These are phyloP conservation scores for Coemansia sp. DNA, from an alignment of 192 early-diverging fungal genomes.

Conservation along the genomic window DNA sequence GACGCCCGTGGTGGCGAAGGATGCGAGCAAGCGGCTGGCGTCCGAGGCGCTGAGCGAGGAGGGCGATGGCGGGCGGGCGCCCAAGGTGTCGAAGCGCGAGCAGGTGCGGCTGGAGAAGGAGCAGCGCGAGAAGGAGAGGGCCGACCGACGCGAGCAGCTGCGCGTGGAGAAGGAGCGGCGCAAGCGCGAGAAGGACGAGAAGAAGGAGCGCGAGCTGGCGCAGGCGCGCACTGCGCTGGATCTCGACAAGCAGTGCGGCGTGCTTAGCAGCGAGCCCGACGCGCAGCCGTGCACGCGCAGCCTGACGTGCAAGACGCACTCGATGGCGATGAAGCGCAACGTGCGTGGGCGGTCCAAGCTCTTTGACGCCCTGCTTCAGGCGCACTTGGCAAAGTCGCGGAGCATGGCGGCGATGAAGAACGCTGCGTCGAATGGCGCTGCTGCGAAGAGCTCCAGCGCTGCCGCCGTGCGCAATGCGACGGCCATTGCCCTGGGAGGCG, in stretches of 20 bases:
- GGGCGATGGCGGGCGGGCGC: slow-evolving; percentile 13
- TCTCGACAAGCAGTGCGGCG: slow-evolving; percentile 92
- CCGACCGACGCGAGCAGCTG: slow-evolving; percentile 43
- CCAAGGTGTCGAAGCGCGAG: slow-evolving; percentile 44
- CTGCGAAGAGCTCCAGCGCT: slow-evolving; percentile 46
- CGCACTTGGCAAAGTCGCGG: slow-evolving; percentile 79
- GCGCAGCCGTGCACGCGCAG: slow-evolving; percentile 77
- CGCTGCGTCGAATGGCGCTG: slow-evolving; percentile 42
- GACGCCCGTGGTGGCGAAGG: background rate
- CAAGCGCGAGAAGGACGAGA: slow-evolving; percentile 56
- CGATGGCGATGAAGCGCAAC: slow-evolving; percentile 82
- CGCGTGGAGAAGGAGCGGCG: slow-evolving; percentile 48
- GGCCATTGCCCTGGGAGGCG: slow-evolving; percentile 59
- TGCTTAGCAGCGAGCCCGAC: slow-evolving; percentile 56
- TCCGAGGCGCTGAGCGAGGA: slow-evolving; percentile 21
- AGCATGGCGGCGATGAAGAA: slow-evolving; percentile 57
- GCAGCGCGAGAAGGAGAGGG: slow-evolving; percentile 34
- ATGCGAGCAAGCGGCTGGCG: slow-evolving; percentile 26
- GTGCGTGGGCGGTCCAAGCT: slow-evolving; percentile 83
- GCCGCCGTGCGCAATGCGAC: slow-evolving; percentile 50
- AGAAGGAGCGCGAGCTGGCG: slow-evolving; percentile 56
- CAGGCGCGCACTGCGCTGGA: slow-evolving; percentile 71
- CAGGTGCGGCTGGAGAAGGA: slow-evolving; percentile 45
- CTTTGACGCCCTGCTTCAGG: slow-evolving; percentile 78
- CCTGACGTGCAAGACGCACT: slow-evolving; percentile 95